phyloP scores from a whole-genome alignment of 768 basidiomycete genomes.

The Macrolepiota dolichaula region DNA sequence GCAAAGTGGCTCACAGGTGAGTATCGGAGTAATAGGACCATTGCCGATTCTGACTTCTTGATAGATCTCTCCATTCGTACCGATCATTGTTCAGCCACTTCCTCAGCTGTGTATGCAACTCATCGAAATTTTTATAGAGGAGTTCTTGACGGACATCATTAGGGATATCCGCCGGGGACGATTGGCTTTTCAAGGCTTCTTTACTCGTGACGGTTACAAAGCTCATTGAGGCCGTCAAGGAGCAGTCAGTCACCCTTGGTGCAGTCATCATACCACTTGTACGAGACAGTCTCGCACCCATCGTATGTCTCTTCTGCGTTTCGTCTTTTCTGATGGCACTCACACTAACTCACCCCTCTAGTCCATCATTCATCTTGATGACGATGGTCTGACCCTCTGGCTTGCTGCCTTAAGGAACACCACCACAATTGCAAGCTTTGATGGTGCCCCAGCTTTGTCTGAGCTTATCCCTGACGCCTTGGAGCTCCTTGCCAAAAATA shows the following conservation, averaged over 20 bases:
- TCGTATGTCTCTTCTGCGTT: conserved; percentile 31
- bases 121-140: not conserved
- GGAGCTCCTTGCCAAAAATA: conserved; percentile 57
- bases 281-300: conserved; percentile 57
- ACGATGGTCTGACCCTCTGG: conserved; percentile 80
- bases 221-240: conserved; percentile 67
- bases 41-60: conserved; percentile 1
- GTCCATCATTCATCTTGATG: conserved; percentile 69
- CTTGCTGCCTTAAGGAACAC: conserved; percentile 65
- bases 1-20: conserved; percentile 39
- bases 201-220: conserved; percentile 69
- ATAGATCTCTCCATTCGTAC: conserved; percentile 62
- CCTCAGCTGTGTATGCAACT: conserved; percentile 65
- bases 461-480: conserved; percentile 66
- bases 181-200: conserved; percentile 69
- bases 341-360: conserved; percentile 25
- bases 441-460: conserved; percentile 48
- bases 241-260: conserved; percentile 52
- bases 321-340: not conserved
- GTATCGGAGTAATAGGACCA: conserved; percentile 2
- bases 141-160: conserved; percentile 7
- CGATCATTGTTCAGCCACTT: conserved; percentile 58
- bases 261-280: conserved; percentile 62
- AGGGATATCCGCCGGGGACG: conserved; percentile 70
- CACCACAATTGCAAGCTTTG: conserved; percentile 41